Evolutionary conservation across 768 basidiomycete genomes (phyloP).

Genomic region (Gautieria morchelliformis): DNA sequence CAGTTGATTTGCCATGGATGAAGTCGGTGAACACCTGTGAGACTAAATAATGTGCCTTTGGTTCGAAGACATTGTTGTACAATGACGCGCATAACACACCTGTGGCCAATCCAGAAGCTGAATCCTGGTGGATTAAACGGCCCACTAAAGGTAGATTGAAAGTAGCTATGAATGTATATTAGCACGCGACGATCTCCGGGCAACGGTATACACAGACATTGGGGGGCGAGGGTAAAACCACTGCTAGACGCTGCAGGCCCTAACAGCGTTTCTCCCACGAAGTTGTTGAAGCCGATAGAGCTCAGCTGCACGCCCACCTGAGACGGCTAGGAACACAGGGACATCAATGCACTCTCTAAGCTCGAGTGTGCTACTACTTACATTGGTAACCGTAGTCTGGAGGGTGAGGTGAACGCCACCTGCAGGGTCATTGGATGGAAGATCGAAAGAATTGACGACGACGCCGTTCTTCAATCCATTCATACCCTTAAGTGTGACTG

Average conservation of each 20-base stretch:
- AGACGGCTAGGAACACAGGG: slow-evolving; percentile 39
- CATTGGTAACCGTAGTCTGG: slow-evolving; percentile 49
- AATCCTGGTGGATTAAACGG: slow-evolving; percentile 53
- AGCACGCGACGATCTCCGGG: not conserved
- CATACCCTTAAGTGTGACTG: slow-evolving; percentile 58
- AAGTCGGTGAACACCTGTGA: slow-evolving; percentile 65
- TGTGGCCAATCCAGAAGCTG: slow-evolving; percentile 39
- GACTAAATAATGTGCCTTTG: slow-evolving; percentile 20
- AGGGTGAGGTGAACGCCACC: slow-evolving; percentile 65
- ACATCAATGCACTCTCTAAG: slow-evolving; percentile 8
- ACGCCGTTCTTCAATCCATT: slow-evolving; percentile 58
- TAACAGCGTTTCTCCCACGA: slow-evolving; percentile 41
- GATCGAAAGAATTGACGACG: slow-evolving; percentile 54
- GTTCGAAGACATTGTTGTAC: not conserved
- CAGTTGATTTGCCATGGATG: slow-evolving; percentile 54
- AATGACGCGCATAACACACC: not conserved
- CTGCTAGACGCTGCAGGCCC: slow-evolving; percentile 46
- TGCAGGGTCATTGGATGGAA: slow-evolving; percentile 59
- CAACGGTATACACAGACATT: slow-evolving; percentile 10
- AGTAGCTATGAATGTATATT: slow-evolving; percentile 19
- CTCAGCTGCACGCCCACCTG: slow-evolving; percentile 63
- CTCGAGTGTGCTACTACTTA: slow-evolving; percentile 20
- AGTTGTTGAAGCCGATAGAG: slow-evolving; percentile 53
- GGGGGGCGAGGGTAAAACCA: slow-evolving; percentile 45
- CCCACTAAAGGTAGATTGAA: slow-evolving; percentile 47